phyloP scores from a whole-genome alignment of 345 rosid species.

The Euphorbia peplus region DNA sequence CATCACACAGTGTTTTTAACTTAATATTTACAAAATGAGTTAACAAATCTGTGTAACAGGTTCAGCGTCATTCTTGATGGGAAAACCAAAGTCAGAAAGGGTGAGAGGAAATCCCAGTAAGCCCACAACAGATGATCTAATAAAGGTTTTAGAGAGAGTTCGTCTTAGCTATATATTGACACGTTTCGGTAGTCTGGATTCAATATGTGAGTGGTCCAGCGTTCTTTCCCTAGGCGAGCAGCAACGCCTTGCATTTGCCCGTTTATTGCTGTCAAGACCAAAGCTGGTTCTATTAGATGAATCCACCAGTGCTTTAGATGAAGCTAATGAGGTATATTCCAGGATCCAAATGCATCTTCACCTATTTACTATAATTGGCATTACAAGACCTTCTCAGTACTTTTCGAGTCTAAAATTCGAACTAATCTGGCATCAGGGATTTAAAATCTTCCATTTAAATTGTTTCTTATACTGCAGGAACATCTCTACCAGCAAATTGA shows the following conservation, averaged over 20 bases:
- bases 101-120: constrained; percentile 30
- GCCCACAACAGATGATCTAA: constrained; percentile 68
- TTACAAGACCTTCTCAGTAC: neutral
- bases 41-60: constrained; percentile 32
- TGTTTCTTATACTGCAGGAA: constrained; percentile 33
- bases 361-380: neutral
- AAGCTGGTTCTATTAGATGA: constrained; percentile 79
- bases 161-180: constrained; percentile 64
- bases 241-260: constrained; percentile 92
- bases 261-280: constrained; percentile 77
- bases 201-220: constrained; percentile 80
- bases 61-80: constrained; percentile 44
- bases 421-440: neutral
- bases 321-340: constrained; percentile 71
- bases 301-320: constrained; percentile 94
- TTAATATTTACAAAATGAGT: neutral
- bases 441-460: constrained; percentile 7
- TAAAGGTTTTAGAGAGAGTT: constrained; percentile 60
- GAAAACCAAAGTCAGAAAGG: constrained; percentile 22
- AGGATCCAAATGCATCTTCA: neutral
- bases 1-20: neutral
- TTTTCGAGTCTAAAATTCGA: neutral
- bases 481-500: constrained; percentile 68
- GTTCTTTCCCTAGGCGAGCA: constrained; percentile 97
- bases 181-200: constrained; percentile 70